Base-by-base conservation (phyloP, 2,329 filamentous ascomycete genomes). In the Zarea fungicola region DNA sequence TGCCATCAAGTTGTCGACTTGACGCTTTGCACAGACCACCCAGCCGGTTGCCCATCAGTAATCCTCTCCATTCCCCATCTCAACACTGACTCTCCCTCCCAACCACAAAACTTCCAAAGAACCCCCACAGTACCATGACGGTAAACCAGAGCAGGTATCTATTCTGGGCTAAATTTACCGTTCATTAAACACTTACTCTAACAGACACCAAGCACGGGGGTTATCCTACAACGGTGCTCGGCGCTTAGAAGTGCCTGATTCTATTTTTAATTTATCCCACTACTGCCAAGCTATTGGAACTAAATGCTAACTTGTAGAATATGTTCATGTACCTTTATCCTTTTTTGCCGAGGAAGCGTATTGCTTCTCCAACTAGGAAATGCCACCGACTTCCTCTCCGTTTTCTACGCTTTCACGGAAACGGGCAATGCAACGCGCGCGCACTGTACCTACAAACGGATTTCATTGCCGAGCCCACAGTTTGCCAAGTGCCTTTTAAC, bases 261-360 rank as follows among this genome's bases (percentile, higher is more conserved):
- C 64, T 68, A 66, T 67, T 67, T 65, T 64, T 67, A 61, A 60
- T 63, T 65, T 62, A 58, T 56, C 54, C 60, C 62, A 48, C 46
- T 54, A 59, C 57, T 23, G 36, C 42, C 26, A n/a, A 21, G 28
- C 9, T 34, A 49, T 44, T 8, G 21, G 44, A 49, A 42, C 51
- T 50, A 54, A 57, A 52, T 55, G 35, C 45, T 35, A 41, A 21
- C 34, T 25, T 21, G 26, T 3, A 4, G 19, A 28, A n/a, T 13
- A 19, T 10, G 19, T 5, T 5, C 16, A 48, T 41, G 45, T 48
- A 41, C 45, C 37, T 29, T 36, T 48, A n/a, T n/a, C n/a, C n/a
- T n/a, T n/a, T n/a, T n/a, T n/a, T n/a, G n/a, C n/a, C n/a, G n/a
- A n/a, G n/a, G n/a, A n/a, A n/a, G n/a, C n/a, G n/a, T n/a, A n/a